A percentile compares a stretch with the other conserved stretches of the same genome.
phyloP scores from a whole-genome alignment of 768 basidiomycete species.

The Trametes punicea region DNA sequence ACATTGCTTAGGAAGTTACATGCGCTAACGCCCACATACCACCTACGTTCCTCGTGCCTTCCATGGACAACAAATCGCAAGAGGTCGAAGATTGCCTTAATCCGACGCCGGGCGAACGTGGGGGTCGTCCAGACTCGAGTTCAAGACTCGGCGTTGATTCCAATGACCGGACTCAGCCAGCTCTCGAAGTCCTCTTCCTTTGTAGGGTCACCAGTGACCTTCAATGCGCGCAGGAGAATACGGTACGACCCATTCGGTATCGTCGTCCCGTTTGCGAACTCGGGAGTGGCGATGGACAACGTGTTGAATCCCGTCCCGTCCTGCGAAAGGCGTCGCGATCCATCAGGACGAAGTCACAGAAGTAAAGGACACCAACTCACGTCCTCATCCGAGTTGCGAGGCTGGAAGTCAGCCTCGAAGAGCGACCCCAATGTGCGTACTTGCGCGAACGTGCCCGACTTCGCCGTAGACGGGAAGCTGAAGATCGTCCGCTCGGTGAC shows the following conservation, averaged over 20 bases:
- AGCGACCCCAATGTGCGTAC: constrained; percentile 44
- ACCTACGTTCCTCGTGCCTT: no score
- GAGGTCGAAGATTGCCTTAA: no score
- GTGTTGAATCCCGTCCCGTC: constrained; percentile 32
- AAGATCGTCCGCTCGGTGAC: constrained; percentile 30
- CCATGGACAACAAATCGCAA: no score
- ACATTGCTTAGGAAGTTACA: no score
- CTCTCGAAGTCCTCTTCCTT: constrained; percentile 43
- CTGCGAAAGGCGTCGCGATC: constrained; percentile 17
- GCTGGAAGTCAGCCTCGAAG: constrained; percentile 42
- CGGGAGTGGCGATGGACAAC: constrained; percentile 24
- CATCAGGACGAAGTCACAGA: background rate
- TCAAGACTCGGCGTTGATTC: constrained; percentile 3
- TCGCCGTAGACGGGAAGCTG: constrained; percentile 36
- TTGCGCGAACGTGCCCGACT: constrained; percentile 37
- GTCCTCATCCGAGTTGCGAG: constrained; percentile 41
- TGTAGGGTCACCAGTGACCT: constrained; percentile 40
- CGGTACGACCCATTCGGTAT: constrained; percentile 44
- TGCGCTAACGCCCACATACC: no score
- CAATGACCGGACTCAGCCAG: constrained; percentile 36
- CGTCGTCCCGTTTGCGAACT: constrained; percentile 37
- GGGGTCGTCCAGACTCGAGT: background rate
- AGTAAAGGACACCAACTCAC: constrained; percentile 9
- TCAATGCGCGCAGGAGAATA: constrained; percentile 41
- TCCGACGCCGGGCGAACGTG: no score